Evolutionary conservation across 2,329 filamentous ascomycete genomes (phyloP).

Genomic region (Ceratocystiopsis minuta): DNA sequence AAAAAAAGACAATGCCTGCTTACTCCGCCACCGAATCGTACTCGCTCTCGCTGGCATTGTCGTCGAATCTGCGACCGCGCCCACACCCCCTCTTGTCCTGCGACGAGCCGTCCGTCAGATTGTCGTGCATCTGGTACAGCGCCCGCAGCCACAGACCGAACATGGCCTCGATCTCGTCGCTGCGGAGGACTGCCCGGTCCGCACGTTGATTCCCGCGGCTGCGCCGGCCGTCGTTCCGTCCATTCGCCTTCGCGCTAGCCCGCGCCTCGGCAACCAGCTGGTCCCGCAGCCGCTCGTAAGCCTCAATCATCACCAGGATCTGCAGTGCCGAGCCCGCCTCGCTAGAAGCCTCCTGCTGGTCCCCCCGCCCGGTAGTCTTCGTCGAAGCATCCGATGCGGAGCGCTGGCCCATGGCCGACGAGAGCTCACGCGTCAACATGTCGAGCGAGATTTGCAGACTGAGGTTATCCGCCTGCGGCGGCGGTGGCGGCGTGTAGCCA

Average conservation of each 20-base stretch:
- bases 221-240: conserved; percentile 2
- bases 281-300: conserved; percentile 34
- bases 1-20: not conserved
- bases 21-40: conserved; percentile 13
- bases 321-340: conserved; percentile 25
- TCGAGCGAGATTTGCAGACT: conserved; percentile 32
- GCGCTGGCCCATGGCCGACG: conserved; percentile 18
- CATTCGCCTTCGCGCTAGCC: not conserved
- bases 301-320: conserved; percentile 39
- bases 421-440: conserved; percentile 31
- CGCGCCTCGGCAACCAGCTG: conserved; percentile 18
- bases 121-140: conserved; percentile 28
- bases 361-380: not conserved
- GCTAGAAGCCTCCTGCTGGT: not conserved
- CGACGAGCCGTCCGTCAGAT: conserved; percentile 11
- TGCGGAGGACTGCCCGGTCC: conserved; percentile 5
- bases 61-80: conserved; percentile 2
- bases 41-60: conserved; percentile 15
- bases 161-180: conserved; percentile 20
- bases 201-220: conserved; percentile 2
- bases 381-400: too few species aligned
- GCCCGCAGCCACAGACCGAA: conserved; percentile 34
- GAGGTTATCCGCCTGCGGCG: conserved; percentile 17
- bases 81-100: conserved; percentile 9
- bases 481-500: conserved; percentile 1